Evolutionary conservation across 768 basidiomycete genomes (phyloP).

Genomic region (Cystofilobasidium macerans): DNA sequence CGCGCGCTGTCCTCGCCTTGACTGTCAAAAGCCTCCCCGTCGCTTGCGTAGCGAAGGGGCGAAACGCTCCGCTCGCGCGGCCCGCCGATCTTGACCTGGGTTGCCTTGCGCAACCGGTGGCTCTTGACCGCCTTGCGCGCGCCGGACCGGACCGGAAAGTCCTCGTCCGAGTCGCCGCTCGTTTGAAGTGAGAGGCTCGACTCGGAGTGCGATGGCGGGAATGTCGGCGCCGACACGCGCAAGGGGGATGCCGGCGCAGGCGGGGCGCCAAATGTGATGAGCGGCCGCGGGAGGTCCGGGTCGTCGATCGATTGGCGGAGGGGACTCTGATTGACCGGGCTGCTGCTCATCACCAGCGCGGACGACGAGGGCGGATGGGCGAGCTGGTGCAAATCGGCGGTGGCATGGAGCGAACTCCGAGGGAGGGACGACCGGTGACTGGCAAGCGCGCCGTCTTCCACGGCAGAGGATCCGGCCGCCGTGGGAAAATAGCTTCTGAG

Average conservation of each 20-base stretch:
- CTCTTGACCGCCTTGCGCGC: slow-evolving; percentile 3
- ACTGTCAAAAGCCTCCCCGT: neutral
- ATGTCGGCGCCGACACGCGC: neutral
- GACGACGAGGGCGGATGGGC: neutral
- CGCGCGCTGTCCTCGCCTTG: slow-evolving; percentile 1
- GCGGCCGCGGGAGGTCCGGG: neutral
- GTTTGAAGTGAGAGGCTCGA: neutral
- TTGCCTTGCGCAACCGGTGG: neutral
- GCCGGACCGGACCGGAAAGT: neutral
- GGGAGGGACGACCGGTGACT: neutral
- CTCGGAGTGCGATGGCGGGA: neutral
- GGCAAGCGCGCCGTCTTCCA: neutral
- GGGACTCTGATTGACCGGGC: neutral
- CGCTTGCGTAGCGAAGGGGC: neutral
- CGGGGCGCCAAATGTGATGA: neutral
- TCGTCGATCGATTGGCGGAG: neutral
- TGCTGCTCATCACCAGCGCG: neutral
- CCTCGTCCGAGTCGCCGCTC: neutral
- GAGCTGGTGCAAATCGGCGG: neutral
- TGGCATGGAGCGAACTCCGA: neutral
- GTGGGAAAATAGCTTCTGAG: neutral
- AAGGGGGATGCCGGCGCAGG: neutral
- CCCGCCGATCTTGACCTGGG: neutral
- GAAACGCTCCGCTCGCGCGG: neutral
- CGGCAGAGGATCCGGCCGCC: neutral